These are phyloP conservation scores for Neofusicoccum sp. DNA, from an alignment of 2,329 filamentous ascomycete species.

Conservation along the genomic window DNA sequence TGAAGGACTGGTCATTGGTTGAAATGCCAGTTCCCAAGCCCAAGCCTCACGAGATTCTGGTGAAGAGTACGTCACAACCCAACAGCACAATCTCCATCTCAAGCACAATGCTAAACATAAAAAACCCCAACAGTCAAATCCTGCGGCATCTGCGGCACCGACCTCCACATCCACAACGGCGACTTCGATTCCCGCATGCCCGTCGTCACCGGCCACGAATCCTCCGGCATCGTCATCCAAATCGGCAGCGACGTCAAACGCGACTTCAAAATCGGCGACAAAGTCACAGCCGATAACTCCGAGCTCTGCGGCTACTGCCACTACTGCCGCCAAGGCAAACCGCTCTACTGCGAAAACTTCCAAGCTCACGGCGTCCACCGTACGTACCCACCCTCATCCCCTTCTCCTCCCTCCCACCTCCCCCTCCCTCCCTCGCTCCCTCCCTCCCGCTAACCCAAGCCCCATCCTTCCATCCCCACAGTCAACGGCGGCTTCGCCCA, in stretches of 20 bases:
- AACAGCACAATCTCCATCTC: too few relatives aligned
- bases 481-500: conserved; percentile 74
- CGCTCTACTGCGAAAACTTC: conserved; percentile 70
- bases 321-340: conserved; percentile 70
- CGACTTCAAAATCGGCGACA: conserved; percentile 63
- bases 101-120: neutral
- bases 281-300: conserved; percentile 63
- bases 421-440: too few relatives aligned
- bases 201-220: conserved; percentile 59
- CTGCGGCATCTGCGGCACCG: conserved; percentile 25
- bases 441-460: conserved; percentile 24
- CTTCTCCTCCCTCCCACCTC: neutral
- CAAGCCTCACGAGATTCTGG: conserved; percentile 21
- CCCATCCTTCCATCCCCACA: conserved; percentile 29
- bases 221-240: conserved; percentile 65
- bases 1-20: conserved; percentile 23
- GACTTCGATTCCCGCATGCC: conserved; percentile 56
- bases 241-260: conserved; percentile 59
- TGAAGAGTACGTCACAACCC: too few relatives aligned
- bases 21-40: conserved; percentile 22
- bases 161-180: conserved; percentile 66
- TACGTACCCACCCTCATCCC: conserved; percentile 13
- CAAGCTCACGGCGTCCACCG: conserved; percentile 66
- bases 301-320: conserved; percentile 73
- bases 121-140: conserved; percentile 21